These are phyloP conservation scores for Trametes meyenii DNA, from an alignment of 768 basidiomycete genomes.

Conservation along the genomic window DNA sequence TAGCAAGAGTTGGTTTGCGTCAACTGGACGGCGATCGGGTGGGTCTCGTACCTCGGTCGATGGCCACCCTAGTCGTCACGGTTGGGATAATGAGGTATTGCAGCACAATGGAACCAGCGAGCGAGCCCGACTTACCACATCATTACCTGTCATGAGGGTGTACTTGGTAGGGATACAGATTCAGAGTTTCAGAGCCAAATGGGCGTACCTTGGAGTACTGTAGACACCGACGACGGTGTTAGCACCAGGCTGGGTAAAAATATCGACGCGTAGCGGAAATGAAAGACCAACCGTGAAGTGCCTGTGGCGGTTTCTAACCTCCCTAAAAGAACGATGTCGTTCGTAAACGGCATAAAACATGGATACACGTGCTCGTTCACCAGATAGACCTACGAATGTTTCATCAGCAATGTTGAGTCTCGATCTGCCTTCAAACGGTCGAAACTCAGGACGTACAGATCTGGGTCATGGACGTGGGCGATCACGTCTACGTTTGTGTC, in stretches of 20 bases:
- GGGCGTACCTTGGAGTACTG: conserved; percentile 77
- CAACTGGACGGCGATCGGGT: background rate
- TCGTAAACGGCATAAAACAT: conserved; percentile 20
- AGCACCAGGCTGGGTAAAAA: background rate
- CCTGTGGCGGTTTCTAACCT: conserved; percentile 83
- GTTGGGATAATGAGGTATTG: background rate
- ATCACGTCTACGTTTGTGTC: conserved; percentile 60
- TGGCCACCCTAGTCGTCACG: conserved; percentile 73
- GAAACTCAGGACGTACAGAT: conserved; percentile 59
- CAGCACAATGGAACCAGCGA: background rate
- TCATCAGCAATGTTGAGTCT: background rate
- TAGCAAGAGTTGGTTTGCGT: background rate
- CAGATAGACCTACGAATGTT: conserved; percentile 71
- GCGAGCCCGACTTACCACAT: conserved; percentile 67
- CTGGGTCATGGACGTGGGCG: conserved; percentile 68
- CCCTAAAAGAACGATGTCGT: conserved; percentile 52
- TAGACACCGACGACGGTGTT: background rate
- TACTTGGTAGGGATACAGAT: conserved; percentile 6
- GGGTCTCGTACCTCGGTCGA: conserved; percentile 73
- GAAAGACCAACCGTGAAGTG: conserved; percentile 73
- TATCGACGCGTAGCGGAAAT: background rate
- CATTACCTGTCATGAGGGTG: conserved; percentile 64
- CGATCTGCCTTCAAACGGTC: background rate
- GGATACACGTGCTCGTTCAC: conserved; percentile 46
- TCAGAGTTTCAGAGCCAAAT: background rate